Evolutionary conservation across 371 early-diverging fungal species (phyloP).

Genomic region (Circinella minor): DNA sequence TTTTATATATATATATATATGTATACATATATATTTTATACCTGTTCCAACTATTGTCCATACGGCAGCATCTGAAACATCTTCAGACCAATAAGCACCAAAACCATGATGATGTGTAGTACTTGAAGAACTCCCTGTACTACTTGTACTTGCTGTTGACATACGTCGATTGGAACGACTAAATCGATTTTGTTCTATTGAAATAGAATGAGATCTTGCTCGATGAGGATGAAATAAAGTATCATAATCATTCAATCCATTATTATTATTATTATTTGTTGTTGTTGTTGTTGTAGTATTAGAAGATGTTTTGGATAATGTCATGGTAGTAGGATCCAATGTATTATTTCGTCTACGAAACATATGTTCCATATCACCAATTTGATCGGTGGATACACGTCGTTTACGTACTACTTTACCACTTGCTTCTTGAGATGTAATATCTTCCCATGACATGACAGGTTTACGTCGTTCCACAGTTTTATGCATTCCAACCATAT

Average conservation of each 20-base stretch:
- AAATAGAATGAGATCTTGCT: constrained; percentile 20
- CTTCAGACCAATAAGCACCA: constrained; percentile 75
- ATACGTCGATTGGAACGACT: constrained; percentile 7
- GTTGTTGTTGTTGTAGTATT: neutral
- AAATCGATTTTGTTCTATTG: constrained; percentile 12
- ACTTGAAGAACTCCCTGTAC: constrained; percentile 13
- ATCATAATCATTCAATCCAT: neutral
- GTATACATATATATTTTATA: neutral
- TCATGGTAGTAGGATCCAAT: neutral
- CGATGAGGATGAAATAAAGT: constrained; percentile 19
- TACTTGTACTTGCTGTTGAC: constrained; percentile 25
- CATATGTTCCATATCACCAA: constrained; percentile 6
- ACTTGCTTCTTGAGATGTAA: constrained; percentile 31
- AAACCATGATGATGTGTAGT: constrained; percentile 23
- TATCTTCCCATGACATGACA: constrained; percentile 18
- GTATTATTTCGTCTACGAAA: constrained; percentile 27
- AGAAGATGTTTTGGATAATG: too few relatives aligned
- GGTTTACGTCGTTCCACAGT: constrained; percentile 63
- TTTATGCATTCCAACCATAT: constrained; percentile 78
- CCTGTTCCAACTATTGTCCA: constrained; percentile 90
- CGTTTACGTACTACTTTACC: constrained; percentile 53
- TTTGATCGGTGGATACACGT: constrained; percentile 42
- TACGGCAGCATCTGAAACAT: constrained; percentile 84
- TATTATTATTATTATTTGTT: neutral
- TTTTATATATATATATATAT: neutral